A percentile compares a stretch with the other conserved stretches of the same genome.
Conservation (phyloP, 164 flowering plant species). For the Nelumbo lutea region DNA sequence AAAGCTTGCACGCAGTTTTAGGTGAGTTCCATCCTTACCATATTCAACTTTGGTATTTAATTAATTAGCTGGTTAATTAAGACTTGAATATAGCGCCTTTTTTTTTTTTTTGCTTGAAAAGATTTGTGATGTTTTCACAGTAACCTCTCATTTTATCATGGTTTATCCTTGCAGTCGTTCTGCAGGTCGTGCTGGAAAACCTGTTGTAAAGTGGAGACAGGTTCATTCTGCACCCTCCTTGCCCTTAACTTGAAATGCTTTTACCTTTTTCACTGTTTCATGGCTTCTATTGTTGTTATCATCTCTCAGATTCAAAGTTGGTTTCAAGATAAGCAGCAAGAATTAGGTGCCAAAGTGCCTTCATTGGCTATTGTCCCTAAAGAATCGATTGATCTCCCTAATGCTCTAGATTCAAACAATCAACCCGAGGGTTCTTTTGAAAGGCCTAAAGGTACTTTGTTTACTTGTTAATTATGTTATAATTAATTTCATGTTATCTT, state of each 20-base stretch:
- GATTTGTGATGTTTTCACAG: conserved; percentile 1
- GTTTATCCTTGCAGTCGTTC: conserved; percentile 39
- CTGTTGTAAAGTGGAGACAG: conserved; percentile 55
- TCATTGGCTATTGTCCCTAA: conserved; percentile 18
- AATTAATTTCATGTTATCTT: neutral
- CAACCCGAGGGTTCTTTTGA: conserved; percentile 18
- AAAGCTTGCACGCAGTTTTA: conserved; percentile 48
- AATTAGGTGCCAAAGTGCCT: conserved; percentile 15
- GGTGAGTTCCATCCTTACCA: conserved; percentile 29
- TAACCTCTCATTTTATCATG: conserved; percentile 5
- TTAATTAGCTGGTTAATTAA: neutral
- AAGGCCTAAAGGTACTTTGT: conserved; percentile 29
- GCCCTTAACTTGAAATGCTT: neutral
- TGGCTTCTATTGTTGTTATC: neutral
- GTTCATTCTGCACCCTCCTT: conserved; percentile 18
- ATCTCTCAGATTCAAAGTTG: conserved; percentile 49
- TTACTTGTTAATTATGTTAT: neutral
- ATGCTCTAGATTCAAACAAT: conserved; percentile 17
- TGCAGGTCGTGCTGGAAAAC: conserved; percentile 61
- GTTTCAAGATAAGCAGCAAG: conserved; percentile 38
- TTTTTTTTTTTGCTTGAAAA: neutral
- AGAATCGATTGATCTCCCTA: conserved; percentile 19
- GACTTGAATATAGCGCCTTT: neutral
- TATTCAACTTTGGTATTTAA: neutral
- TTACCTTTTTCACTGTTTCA: neutral